phyloP scores from a whole-genome alignment of 1,139 yeast genomes.

The Zygosaccharomyces pseudobailii region DNA sequence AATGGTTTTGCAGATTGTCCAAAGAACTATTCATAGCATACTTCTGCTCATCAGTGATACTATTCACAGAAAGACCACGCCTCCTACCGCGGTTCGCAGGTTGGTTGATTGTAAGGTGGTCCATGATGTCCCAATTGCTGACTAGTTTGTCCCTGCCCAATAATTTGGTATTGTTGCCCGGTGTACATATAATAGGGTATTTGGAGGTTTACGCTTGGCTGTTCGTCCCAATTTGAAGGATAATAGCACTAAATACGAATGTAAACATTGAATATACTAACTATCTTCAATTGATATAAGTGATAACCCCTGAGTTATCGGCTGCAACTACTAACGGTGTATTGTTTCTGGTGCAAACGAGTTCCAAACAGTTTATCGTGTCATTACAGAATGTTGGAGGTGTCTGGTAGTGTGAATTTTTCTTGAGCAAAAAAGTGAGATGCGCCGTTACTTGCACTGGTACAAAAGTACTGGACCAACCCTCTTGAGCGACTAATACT shows the following conservation, averaged over 20 bases:
- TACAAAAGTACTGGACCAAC: constrained; percentile 5
- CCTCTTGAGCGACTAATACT: constrained; percentile 11
- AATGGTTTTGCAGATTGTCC: constrained; percentile 28
- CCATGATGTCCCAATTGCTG: not conserved
- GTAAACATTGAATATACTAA: not conserved
- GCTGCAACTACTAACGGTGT: constrained; percentile 17
- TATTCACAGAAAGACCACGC: constrained; percentile 30
- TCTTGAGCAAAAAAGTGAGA: constrained; percentile 11
- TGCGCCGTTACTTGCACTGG: constrained; percentile 20
- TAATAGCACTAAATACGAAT: not conserved
- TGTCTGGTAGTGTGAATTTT: constrained; percentile 1
- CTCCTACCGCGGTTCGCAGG: constrained; percentile 20
- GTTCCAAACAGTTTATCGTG: constrained; percentile 17
- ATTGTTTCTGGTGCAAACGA: constrained; percentile 5
- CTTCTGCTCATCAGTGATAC: constrained; percentile 26
- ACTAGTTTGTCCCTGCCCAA: not conserved
- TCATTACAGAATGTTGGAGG: constrained; percentile 15
- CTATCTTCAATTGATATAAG: constrained; percentile 9
- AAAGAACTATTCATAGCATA: constrained; percentile 29
- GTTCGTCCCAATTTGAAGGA: not conserved
- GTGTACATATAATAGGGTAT: too few relatives aligned
- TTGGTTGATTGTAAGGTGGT: constrained; percentile 17
- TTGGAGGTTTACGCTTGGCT: too few relatives aligned
- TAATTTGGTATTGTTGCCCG: not conserved
- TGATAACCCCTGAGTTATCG: constrained; percentile 25